A percentile compares a stretch with the other conserved stretches of the same genome.
Conservation (phyloP, 352 stramenopile genomes). For the Peronospora belbahrii region DNA sequence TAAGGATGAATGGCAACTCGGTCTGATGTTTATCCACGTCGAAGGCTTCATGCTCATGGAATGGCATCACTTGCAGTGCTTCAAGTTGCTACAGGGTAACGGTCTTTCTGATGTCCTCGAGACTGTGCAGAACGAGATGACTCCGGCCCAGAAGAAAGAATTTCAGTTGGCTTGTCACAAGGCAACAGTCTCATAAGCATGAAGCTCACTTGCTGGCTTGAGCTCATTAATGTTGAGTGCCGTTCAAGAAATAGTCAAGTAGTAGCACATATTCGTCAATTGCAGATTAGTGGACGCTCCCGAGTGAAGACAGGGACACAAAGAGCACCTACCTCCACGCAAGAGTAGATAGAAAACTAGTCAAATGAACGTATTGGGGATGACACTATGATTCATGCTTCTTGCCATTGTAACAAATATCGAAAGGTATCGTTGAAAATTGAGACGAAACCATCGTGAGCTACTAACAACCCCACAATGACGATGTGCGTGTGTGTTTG, state of each 20-base stretch:
- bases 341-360: neutral
- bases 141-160: constrained; percentile 36
- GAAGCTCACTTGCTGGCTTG: neutral
- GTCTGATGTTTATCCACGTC: constrained; percentile 81
- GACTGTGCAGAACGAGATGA: constrained; percentile 62
- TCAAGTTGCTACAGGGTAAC: constrained; percentile 38
- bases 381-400: no score
- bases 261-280: constrained; percentile 12
- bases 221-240: constrained; percentile 17
- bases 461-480: no score
- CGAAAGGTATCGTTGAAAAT: no score
- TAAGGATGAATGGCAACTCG: constrained; percentile 62
- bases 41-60: constrained; percentile 86
- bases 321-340: neutral
- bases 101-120: constrained; percentile 45
- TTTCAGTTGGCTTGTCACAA: constrained; percentile 44
- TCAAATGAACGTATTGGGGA: neutral
- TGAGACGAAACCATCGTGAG: no score
- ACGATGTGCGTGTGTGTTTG: no score
- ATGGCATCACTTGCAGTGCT: constrained; percentile 73
- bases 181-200: constrained; percentile 5
- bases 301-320: neutral
- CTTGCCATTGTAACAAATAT: no score
- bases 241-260: constrained; percentile 10
- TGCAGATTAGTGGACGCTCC: neutral